A percentile compares a stretch with the other conserved stretches of the same genome.
phyloP scores from a whole-genome alignment of 2,329 filamentous ascomycete genomes.

The Calonectria leucothoes region DNA sequence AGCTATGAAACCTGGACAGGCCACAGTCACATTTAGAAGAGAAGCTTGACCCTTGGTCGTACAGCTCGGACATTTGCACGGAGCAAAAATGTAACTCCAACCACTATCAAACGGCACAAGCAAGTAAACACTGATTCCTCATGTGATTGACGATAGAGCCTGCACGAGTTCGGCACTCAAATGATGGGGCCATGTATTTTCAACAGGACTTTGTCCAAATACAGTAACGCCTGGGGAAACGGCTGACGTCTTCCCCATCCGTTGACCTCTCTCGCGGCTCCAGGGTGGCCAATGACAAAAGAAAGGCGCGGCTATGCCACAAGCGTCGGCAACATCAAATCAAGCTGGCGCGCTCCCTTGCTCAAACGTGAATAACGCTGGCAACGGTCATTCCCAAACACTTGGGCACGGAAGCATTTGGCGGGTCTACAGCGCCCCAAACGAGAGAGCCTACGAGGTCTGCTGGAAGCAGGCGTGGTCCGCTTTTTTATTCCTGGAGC shows the following conservation, averaged over 20 bases:
- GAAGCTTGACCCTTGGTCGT: background rate
- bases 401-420: background rate
- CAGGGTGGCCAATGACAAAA: slow-evolving; percentile 5
- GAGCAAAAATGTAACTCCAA: background rate
- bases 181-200: background rate
- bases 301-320: slow-evolving; percentile 16
- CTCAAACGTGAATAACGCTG: slow-evolving; percentile 11
- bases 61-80: background rate
- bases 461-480: background rate
- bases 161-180: background rate
- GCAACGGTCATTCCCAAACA: background rate
- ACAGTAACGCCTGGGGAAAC: background rate
- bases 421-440: background rate
- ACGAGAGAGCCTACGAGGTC: background rate
- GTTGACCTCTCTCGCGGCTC: background rate
- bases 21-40: background rate
- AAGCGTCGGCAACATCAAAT: slow-evolving; percentile 2
- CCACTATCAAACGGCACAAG: background rate
- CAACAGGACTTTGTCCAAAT: background rate
- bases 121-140: background rate
- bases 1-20: background rate
- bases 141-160: background rate
- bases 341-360: background rate
- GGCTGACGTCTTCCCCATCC: slow-evolving; percentile 10
- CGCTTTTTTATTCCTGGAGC: background rate